Evolutionary conservation across 495 filamentous ascomycete genomes (phyloP).

Genomic region (Elasticomyces elasticus): DNA sequence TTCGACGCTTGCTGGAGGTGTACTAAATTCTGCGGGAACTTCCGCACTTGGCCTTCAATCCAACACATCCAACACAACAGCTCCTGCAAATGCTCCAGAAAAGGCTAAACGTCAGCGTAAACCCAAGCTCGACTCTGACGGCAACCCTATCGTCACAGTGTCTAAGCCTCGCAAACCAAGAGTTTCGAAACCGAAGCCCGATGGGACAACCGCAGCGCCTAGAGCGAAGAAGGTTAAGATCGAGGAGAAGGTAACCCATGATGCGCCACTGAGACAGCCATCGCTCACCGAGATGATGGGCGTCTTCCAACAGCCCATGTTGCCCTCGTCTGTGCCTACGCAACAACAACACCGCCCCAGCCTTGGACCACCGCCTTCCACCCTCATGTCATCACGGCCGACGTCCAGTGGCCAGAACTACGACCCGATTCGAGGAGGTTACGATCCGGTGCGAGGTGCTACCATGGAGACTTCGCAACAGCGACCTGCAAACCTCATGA

Average conservation of each 20-base stretch:
- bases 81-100: conserved; percentile 10
- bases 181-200: conserved; percentile 48
- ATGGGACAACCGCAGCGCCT: conserved; percentile 37
- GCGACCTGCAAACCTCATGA: conserved; percentile 43
- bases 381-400: conserved; percentile 35
- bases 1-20: conserved; percentile 11
- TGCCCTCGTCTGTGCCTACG: neutral
- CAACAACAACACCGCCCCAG: conserved; percentile 11
- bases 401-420: conserved; percentile 68
- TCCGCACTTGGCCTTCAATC: conserved; percentile 4
- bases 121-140: conserved; percentile 31
- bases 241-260: conserved; percentile 27
- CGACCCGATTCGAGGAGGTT: conserved; percentile 76
- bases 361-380: conserved; percentile 9
- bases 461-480: conserved; percentile 48
- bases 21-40: conserved; percentile 8
- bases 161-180: conserved; percentile 44
- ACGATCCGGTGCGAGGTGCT: conserved; percentile 74
- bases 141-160: conserved; percentile 29
- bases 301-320: neutral
- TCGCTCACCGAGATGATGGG: conserved; percentile 21
- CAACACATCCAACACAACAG: conserved; percentile 3
- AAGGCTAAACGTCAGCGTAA: conserved; percentile 19
- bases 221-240: conserved; percentile 39
- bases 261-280: conserved; percentile 28